These are phyloP conservation scores for Nasturtium officinale DNA, from an alignment of 345 rosid genomes.

Conservation along the genomic window DNA sequence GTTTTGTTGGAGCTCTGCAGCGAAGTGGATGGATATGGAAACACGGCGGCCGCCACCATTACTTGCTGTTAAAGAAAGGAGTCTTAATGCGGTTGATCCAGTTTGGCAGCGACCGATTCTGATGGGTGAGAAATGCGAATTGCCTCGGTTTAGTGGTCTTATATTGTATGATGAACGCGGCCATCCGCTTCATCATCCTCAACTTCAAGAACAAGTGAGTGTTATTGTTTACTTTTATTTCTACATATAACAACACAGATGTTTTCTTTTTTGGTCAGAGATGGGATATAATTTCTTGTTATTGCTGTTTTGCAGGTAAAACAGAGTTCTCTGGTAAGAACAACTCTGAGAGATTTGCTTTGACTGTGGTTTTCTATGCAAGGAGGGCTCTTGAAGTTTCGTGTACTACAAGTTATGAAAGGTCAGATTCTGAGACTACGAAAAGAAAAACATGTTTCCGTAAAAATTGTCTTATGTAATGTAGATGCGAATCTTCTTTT, in stretches of 20 bases:
- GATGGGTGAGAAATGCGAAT: constrained; percentile 89
- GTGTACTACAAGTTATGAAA: constrained; percentile 15
- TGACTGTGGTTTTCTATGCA: constrained; percentile 14
- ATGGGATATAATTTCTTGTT: neutral
- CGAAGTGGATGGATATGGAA: constrained; percentile 53
- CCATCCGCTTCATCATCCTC: constrained; percentile 45
- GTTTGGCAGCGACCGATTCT: constrained; percentile 83
- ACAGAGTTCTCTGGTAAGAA: constrained; percentile 45
- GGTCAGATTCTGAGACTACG: constrained; percentile 17
- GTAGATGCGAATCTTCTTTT: neutral
- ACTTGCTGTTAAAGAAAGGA: constrained; percentile 46
- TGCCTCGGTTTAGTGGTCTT: constrained; percentile 75
- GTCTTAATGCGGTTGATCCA: constrained; percentile 61
- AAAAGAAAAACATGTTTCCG: neutral
- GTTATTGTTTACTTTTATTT: neutral
- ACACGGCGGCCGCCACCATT: constrained; percentile 21
- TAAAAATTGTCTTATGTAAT: constrained; percentile 10
- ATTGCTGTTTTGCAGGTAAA: constrained; percentile 43
- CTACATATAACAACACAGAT: constrained; percentile 2
- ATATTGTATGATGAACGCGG: constrained; percentile 78
- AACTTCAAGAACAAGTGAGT: constrained; percentile 36
- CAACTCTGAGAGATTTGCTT: constrained; percentile 58
- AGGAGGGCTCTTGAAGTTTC: constrained; percentile 13
- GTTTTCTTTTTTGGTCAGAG: neutral
- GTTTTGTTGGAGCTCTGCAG: constrained; percentile 72